Conservation (phyloP, 2,329 filamentous ascomycete genomes). For the Thelonectria rubi region DNA sequence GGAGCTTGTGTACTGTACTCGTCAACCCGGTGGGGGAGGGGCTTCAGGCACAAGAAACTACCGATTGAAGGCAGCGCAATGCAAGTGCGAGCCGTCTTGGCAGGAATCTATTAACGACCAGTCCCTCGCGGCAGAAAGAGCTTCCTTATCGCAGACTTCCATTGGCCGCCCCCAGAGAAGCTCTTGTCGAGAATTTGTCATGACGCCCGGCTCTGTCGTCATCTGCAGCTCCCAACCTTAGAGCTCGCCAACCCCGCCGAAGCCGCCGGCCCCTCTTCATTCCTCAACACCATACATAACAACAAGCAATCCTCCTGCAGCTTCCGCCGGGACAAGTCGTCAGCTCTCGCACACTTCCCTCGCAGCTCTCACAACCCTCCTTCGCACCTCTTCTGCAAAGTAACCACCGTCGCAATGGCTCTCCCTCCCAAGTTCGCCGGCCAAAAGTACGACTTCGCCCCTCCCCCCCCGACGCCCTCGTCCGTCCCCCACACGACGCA, state of each 20-base stretch:
- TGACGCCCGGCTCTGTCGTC: conserved; percentile 8
- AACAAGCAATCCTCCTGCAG: not conserved
- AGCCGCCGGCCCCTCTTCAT: not conserved
- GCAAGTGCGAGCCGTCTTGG: too few species aligned
- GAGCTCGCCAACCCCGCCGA: conserved; percentile 3
- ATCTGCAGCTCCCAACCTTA: conserved; percentile 13
- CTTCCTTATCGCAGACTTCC: too few species aligned
- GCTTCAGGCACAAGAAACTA: too few species aligned
- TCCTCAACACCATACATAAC: conserved; percentile 13
- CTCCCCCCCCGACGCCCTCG: conserved; percentile 47
- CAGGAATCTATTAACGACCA: too few species aligned
- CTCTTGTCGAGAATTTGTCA: not conserved
- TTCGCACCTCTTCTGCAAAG: too few species aligned
- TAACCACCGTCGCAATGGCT: conserved; percentile 64
- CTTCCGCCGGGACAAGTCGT: too few species aligned
- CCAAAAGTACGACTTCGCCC: conserved; percentile 67
- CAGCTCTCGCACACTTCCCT: too few species aligned
- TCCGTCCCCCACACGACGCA: conserved; percentile 58
- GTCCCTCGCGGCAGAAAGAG: too few species aligned
- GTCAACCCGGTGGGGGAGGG: not conserved
- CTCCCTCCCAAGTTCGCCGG: conserved; percentile 81
- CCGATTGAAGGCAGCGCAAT: not conserved
- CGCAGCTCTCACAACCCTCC: too few species aligned
- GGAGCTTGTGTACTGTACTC: not conserved
- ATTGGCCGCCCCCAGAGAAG: too few species aligned